phyloP scores from a whole-genome alignment of 2,329 filamentous ascomycete genomes.

The Pyrenophora tritici-repentis region DNA sequence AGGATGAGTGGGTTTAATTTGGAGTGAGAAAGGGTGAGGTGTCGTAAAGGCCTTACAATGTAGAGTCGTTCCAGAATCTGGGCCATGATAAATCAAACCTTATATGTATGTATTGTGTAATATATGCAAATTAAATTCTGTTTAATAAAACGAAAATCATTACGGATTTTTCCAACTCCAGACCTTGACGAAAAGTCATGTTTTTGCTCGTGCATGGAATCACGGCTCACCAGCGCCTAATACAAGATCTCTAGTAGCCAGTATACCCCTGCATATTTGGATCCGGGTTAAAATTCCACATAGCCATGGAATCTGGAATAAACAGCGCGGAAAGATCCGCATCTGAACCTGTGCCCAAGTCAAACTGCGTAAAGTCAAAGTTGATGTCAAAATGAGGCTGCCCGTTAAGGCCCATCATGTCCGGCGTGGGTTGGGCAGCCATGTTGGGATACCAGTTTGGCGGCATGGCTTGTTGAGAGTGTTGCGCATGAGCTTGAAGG shows the following conservation, averaged over 20 bases:
- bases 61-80: too few species aligned
- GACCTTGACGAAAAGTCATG: background rate
- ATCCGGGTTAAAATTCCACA: conserved; percentile 36
- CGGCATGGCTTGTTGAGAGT: conserved; percentile 24
- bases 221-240: background rate
- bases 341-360: conserved; percentile 43
- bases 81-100: too few species aligned
- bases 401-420: conserved; percentile 35
- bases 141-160: too few species aligned
- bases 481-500: conserved; percentile 32
- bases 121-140: background rate
- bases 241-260: conserved; percentile 8
- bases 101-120: background rate
- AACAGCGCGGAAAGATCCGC: conserved; percentile 44
- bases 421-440: conserved; percentile 22
- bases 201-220: background rate
- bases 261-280: conserved; percentile 21
- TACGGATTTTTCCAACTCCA: too few species aligned
- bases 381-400: conserved; percentile 38
- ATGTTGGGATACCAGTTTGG: conserved; percentile 39
- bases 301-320: conserved; percentile 40
- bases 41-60: too few species aligned
- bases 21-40: conserved; percentile 14
- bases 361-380: conserved; percentile 46
- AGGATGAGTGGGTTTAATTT: conserved; percentile 24